These are phyloP conservation scores for Chalaropsis ovoidea DNA, from an alignment of 2,329 filamentous ascomycete species.

Conservation along the genomic window DNA sequence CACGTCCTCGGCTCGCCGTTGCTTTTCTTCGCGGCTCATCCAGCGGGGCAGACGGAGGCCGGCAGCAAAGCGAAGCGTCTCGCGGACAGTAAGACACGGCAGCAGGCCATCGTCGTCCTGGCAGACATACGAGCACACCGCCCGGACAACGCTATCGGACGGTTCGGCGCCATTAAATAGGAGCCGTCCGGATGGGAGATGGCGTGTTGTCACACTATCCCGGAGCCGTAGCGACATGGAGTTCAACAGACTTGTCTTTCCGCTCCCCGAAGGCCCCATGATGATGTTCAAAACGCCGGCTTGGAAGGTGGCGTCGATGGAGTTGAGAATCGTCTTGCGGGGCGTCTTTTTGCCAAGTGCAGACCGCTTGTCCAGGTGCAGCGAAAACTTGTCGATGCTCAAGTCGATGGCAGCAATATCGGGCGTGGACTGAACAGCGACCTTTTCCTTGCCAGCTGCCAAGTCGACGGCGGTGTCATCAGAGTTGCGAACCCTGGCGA, in stretches of 20 bases:
- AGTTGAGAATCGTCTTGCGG: conserved; percentile 53
- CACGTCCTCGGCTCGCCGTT: conserved; percentile 57
- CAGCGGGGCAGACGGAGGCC: conserved; percentile 59
- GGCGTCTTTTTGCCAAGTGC: conserved; percentile 43
- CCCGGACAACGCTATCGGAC: conserved; percentile 57
- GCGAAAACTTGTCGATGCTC: conserved; percentile 51
- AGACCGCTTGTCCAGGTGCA: conserved; percentile 54
- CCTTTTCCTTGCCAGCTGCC: conserved; percentile 61
- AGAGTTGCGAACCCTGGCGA: conserved; percentile 50
- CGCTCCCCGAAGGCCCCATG: conserved; percentile 69
- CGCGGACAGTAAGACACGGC: conserved; percentile 63
- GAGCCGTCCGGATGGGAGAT: conserved; percentile 52
- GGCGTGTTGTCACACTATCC: conserved; percentile 51
- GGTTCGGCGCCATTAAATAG: conserved; percentile 60
- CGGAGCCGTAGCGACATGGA: conserved; percentile 59
- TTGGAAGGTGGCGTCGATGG: conserved; percentile 55
- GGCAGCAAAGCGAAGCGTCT: conserved; percentile 62
- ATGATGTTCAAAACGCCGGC: conserved; percentile 63
- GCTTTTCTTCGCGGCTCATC: conserved; percentile 59
- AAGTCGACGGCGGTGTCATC: conserved; percentile 48
- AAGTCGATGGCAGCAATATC: conserved; percentile 54
- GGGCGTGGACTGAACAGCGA: conserved; percentile 43
- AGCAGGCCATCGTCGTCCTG: conserved; percentile 69
- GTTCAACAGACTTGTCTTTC: conserved; percentile 66
- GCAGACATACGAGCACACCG: conserved; percentile 65